Base-by-base conservation (phyloP, 2,329 filamentous ascomycete species). In the Epicoccum sorghinum region DNA sequence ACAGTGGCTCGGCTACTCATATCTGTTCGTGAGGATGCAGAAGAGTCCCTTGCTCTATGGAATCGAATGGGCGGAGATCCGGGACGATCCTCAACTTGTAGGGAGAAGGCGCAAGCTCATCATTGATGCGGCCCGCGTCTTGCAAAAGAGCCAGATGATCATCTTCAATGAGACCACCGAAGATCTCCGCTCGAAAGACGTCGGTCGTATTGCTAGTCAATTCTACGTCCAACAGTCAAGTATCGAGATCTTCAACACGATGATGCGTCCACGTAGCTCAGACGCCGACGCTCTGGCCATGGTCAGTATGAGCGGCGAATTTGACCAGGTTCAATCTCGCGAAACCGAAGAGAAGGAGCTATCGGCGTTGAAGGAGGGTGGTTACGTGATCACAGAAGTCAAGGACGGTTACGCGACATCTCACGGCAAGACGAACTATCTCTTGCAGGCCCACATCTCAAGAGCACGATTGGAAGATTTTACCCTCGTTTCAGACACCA, bases 131-230 rank as follows among this genome's bases (percentile, higher is more conserved):
- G 95, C 95, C 0, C 83, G 88, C 38, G 90, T 91, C 4, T 79
- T 99, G 38, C 93, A 97, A 69, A 84, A 93, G 69, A 96, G 91
- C 64, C 95, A 99, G 76, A 99, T 99, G 96, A 95, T 99, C 67
- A 95, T 99, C 52, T 99, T 93, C 80, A 97, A 99, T 62, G 95
- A 98, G 69, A 85, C 82, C 14, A 99, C 93, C 0, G 93, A 97
- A 64, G 93, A 97, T 67, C 84, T 99, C 7, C 87, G 91, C 55
- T 90, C 92, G 56, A 99, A 99, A 73, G 93, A 99, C 67, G 89
- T 98, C 45, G 95, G 95, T 3, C 88, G 95, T 13, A 99, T 99
- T 72, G 95, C 95, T 13, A 98, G 93, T 73, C 93, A 99, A 73
- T 99, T 89, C 71, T 99, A 99, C 69, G 93, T 99, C 43, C 82